Base-by-base conservation (phyloP, 1,139 yeast genomes). In the Candida albicans region DNA sequence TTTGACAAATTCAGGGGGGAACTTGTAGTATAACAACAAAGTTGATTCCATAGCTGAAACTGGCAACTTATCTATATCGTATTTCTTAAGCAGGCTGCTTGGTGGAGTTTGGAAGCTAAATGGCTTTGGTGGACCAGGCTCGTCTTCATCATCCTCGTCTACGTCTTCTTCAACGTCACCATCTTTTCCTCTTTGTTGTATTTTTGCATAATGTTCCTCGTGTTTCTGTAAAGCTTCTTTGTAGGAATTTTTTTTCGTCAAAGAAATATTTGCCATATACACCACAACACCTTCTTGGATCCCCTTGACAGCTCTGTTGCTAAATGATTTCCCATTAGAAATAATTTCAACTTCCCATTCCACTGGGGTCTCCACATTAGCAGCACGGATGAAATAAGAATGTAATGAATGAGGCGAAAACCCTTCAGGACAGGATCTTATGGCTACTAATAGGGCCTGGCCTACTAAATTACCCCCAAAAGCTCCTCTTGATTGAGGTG, bases 241-340 rank as follows among this genome's bases (percentile, higher is more conserved):
- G 40, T 54, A 53, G 1, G 71, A 63, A 50, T 73, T 73, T 41
- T 57, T 60, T 33, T 53, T 54, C 8, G 77, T 68, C 36, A 81
- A 75, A 2, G 89, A 75, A 7, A 83, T 64, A 30, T 75, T 75
- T 13, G 84, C 78, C 15, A 75, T 67, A 55, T 76, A 82, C 32
- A 75, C 73, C 41, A 82, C 56, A 14, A 64, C 61, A 10, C 77
- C 80, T 22, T 70, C 59, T 59, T 84, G 90, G 35, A 63, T 66
- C 0, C 83, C 87, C 38, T 70, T 67, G 4, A 85, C 75, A 35
- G 79, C 74, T 43, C 87, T 71, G 40, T 84, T 83, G 38, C 75
- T 68, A 56, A 82, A 86, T 48, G 53, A 82, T 47, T 76, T 79
- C 2, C 95, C 95, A 46, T 77, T 62, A 37, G 71, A 66, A n/a